Conservation (phyloP, 2,329 filamentous ascomycete species). For the Graphilbum ipis-grandicollis region DNA sequence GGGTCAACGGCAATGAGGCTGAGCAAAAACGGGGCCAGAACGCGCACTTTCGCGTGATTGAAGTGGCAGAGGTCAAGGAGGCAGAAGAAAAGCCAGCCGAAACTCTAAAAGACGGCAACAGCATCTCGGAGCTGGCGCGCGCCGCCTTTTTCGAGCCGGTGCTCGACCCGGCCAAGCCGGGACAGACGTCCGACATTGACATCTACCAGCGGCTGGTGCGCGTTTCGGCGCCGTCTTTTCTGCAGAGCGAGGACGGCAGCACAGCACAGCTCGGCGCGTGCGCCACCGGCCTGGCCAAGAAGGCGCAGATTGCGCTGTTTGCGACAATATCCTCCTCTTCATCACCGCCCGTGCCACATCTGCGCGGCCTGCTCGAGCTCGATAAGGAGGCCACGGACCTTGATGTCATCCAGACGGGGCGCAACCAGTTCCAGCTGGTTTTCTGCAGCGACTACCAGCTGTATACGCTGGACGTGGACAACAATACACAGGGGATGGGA, state of each 20-base stretch:
- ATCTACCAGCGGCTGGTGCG: conserved; percentile 43
- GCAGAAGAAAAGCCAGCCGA: too few species aligned
- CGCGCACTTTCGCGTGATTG: conserved; percentile 63
- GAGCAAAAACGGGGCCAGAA: neutral
- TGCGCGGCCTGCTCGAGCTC: conserved; percentile 31
- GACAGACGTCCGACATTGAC: conserved; percentile 21
- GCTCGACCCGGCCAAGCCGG: conserved; percentile 11
- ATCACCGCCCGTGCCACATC: too few species aligned
- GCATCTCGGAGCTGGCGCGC: conserved; percentile 35
- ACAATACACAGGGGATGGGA: conserved; percentile 16
- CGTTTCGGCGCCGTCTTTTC: conserved; percentile 27
- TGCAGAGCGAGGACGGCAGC: conserved; percentile 18
- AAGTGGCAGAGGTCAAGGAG: conserved; percentile 31
- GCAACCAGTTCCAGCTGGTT: conserved; percentile 50
- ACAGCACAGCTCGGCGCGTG: conserved; percentile 53
- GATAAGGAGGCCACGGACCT: conserved; percentile 47
- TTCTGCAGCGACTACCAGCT: conserved; percentile 68
- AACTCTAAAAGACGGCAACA: too few species aligned
- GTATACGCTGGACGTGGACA: conserved; percentile 42
- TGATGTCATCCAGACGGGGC: conserved; percentile 47
- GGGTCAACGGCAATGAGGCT: conserved; percentile 58
- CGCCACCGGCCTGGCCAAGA: conserved; percentile 59
- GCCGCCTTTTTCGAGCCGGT: conserved; percentile 31
- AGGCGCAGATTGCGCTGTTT: conserved; percentile 68
- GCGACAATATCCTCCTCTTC: too few species aligned